Conservation (phyloP, 2,329 filamentous ascomycete genomes). For the Zarea fungicola region DNA sequence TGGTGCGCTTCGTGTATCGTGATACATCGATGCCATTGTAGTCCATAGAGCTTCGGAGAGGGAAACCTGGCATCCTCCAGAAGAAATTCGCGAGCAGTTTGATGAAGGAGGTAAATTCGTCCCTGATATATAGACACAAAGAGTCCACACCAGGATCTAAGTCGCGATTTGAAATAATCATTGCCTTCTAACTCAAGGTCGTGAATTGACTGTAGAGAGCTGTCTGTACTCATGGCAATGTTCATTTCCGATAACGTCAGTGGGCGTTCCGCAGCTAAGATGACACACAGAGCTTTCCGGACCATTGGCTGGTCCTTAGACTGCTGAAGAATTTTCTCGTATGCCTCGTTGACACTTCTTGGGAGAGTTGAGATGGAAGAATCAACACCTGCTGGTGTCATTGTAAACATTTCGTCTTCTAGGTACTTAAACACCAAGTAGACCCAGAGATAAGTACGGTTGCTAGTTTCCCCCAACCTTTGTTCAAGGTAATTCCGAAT, state of each 20-base stretch:
- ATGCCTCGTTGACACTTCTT: constrained; percentile 24
- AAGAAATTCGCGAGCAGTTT: constrained; percentile 29
- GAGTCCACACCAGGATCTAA: constrained; percentile 23
- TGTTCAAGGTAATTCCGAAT: constrained; percentile 18
- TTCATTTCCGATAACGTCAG: constrained; percentile 26
- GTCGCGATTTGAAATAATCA: constrained; percentile 16
- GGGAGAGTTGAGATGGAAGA: constrained; percentile 22
- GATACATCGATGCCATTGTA: too few relatives aligned
- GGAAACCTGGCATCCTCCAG: constrained; percentile 14
- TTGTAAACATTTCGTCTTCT: constrained; percentile 18
- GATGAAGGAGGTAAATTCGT: constrained; percentile 27
- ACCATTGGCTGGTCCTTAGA: constrained; percentile 14
- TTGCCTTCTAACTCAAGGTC: constrained; percentile 21
- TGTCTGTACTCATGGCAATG: constrained; percentile 19
- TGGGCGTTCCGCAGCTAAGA: constrained; percentile 23
- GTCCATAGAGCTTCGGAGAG: not conserved
- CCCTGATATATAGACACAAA: constrained; percentile 24
- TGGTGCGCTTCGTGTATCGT: too few relatives aligned
- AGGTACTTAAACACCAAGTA: constrained; percentile 31
- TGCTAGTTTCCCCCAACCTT: constrained; percentile 15
- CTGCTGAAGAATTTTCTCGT: constrained; percentile 23
- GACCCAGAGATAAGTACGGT: constrained; percentile 35
- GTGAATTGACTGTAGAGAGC: constrained; percentile 9
- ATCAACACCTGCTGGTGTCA: constrained; percentile 16
- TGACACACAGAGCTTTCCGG: constrained; percentile 21